These are phyloP conservation scores for Orbilia javanica DNA, from an alignment of 2,329 filamentous ascomycete genomes.

Conservation along the genomic window DNA sequence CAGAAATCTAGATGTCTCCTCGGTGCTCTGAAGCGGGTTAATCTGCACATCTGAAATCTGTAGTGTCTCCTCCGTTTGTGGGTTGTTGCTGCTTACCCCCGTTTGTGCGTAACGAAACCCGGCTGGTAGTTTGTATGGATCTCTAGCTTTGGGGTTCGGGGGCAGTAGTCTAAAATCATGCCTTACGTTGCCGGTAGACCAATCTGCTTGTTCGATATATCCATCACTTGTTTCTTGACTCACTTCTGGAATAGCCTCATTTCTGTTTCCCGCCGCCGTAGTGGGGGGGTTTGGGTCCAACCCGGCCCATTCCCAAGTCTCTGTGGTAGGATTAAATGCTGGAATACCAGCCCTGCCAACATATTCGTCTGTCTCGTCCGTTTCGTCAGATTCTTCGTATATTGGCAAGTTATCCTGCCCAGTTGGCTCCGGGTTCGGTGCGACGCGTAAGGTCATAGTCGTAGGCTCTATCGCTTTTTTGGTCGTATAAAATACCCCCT, in stretches of 20 bases:
- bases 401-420: neutral
- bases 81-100: neutral
- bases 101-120: neutral
- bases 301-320: neutral
- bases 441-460: neutral
- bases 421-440: neutral
- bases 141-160: neutral
- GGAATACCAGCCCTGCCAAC: neutral
- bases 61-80: neutral
- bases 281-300: neutral
- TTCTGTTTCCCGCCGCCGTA: too few species aligned
- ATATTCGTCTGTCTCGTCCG: neutral
- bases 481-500: neutral
- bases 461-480: neutral
- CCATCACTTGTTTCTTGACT: neutral
- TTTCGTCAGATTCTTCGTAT: neutral
- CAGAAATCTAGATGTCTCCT: neutral
- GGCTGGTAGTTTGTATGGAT: neutral
- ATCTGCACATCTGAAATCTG: neutral
- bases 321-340: neutral
- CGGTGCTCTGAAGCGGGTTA: neutral
- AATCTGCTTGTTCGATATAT: neutral
- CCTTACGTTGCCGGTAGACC: neutral
- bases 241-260: neutral
- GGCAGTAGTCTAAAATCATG: neutral